A percentile compares a stretch with the other conserved stretches of the same genome.
These are phyloP conservation scores for Sherardia arvensis DNA, from an alignment of 257 asterid genomes.

Conservation along the genomic window DNA sequence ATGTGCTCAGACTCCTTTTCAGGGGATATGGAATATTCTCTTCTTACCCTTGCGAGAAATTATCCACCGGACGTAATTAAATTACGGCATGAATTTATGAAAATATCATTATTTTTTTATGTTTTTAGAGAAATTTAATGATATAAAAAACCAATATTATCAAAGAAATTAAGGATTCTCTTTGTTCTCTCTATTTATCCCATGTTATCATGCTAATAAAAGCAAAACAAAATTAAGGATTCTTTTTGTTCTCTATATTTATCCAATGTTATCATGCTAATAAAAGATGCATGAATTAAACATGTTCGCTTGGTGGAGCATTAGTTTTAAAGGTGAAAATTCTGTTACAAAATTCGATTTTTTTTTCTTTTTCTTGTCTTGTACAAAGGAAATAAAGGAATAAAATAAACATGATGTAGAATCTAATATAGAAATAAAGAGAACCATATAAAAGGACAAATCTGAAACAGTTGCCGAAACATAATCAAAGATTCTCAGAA, in stretches of 20 bases:
- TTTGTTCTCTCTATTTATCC: neutral
- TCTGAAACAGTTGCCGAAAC: neutral
- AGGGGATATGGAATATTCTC: too few species aligned
- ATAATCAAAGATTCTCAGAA: neutral
- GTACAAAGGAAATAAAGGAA: neutral
- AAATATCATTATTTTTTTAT: too few species aligned
- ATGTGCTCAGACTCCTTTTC: too few species aligned
- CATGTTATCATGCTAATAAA: neutral
- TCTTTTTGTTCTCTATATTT: too few species aligned
- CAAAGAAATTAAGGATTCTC: neutral
- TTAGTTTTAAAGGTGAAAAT: neutral
- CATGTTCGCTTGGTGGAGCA: neutral
- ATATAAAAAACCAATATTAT: too few species aligned
- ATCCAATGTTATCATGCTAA: neutral
- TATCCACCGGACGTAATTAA: too few species aligned
- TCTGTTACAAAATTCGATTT: neutral
- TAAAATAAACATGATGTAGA: neutral
- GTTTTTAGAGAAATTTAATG: too few species aligned
- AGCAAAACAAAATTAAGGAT: neutral
- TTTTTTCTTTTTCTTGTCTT: neutral
- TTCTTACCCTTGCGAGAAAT: too few species aligned
- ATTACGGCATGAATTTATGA: too few species aligned
- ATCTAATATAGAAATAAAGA: neutral
- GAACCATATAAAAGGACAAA: neutral
- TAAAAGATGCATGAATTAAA: neutral